A percentile compares a stretch with the other conserved stretches of the same genome.
phyloP scores from a whole-genome alignment of 2,329 filamentous ascomycete species.

The Colletotrichum tofieldiae region DNA sequence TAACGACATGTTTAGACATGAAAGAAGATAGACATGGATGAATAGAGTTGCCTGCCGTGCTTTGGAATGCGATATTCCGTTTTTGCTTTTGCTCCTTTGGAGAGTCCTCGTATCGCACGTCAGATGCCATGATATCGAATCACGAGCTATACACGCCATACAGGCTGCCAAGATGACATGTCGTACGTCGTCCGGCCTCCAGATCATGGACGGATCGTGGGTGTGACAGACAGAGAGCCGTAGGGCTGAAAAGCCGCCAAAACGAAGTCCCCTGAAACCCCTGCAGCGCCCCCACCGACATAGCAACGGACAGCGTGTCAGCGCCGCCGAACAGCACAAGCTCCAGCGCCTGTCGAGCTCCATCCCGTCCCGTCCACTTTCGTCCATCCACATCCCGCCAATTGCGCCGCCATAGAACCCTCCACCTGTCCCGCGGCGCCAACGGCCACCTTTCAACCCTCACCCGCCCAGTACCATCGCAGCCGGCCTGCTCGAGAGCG shows the following conservation, averaged over 20 bases:
- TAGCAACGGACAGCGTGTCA: slow-evolving; percentile 37
- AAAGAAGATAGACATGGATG: slow-evolving; percentile 47
- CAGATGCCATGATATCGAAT: no score
- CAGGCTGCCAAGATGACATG: background rate
- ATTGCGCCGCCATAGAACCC: slow-evolving; percentile 32
- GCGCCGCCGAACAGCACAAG: slow-evolving; percentile 22
- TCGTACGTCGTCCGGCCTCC: slow-evolving; percentile 4
- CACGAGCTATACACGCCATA: background rate
- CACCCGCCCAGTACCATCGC: slow-evolving; percentile 3
- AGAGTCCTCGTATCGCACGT: background rate
- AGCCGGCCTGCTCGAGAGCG: slow-evolving; percentile 17
- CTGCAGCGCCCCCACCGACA: slow-evolving; percentile 27
- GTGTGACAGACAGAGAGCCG: slow-evolving; percentile 3
- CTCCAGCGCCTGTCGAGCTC: slow-evolving; percentile 21
- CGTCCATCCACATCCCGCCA: slow-evolving; percentile 34
- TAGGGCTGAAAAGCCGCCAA: slow-evolving; percentile 37
- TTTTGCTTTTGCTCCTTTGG: no score
- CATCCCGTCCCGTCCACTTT: slow-evolving; percentile 19
- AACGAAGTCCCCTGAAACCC: slow-evolving; percentile 33
- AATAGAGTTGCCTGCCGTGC: slow-evolving; percentile 20
- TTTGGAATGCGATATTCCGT: background rate
- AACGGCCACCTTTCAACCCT: background rate
- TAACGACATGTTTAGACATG: slow-evolving; percentile 36
- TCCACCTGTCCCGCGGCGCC: slow-evolving; percentile 19
- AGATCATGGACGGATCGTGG: background rate